phyloP scores from a whole-genome alignment of 495 filamentous ascomycete species.

The Elasticomyces elasticus region DNA sequence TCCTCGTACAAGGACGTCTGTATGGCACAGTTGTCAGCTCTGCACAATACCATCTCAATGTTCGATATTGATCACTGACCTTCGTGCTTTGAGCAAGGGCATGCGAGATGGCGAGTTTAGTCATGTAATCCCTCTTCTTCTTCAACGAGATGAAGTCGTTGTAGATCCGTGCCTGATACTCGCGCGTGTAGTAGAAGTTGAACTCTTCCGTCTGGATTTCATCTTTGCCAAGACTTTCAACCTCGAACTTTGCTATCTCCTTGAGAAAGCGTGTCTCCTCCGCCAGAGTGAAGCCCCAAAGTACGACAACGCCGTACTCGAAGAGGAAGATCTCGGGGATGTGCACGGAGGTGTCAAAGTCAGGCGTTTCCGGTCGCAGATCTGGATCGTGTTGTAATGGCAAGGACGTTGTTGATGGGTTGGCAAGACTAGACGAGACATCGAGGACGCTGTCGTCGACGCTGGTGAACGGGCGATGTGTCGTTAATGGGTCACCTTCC shows the following conservation, averaged over 20 bases:
- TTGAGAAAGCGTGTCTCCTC: conserved; percentile 84
- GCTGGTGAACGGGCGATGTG: background rate
- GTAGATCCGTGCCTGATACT: conserved; percentile 96
- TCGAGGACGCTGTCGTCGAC: background rate
- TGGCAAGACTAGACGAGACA: too few relatives aligned
- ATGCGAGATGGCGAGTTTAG: conserved; percentile 91
- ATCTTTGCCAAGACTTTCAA: conserved; percentile 74
- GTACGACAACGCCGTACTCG: conserved; percentile 98
- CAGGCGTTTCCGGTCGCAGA: conserved; percentile 15
- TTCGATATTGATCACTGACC: conserved; percentile 41
- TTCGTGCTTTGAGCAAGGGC: conserved; percentile 90
- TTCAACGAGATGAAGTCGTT: conserved; percentile 95
- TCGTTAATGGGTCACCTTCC: too few relatives aligned
- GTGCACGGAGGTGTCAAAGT: conserved; percentile 72
- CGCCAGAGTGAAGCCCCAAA: conserved; percentile 87
- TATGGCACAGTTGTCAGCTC: too few relatives aligned
- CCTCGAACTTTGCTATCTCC: conserved; percentile 91
- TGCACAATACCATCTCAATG: too few relatives aligned
- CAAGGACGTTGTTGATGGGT: background rate
- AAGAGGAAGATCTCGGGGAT: conserved; percentile 93
- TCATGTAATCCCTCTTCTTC: conserved; percentile 94
- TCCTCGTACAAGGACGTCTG: conserved; percentile 97
- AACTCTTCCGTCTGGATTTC: conserved; percentile 94
- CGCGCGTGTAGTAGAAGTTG: conserved; percentile 96
- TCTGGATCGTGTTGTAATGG: background rate